These are phyloP conservation scores for Endotrypanum monterogeii DNA, from an alignment of 208 protist genomes.

Conservation along the genomic window DNA sequence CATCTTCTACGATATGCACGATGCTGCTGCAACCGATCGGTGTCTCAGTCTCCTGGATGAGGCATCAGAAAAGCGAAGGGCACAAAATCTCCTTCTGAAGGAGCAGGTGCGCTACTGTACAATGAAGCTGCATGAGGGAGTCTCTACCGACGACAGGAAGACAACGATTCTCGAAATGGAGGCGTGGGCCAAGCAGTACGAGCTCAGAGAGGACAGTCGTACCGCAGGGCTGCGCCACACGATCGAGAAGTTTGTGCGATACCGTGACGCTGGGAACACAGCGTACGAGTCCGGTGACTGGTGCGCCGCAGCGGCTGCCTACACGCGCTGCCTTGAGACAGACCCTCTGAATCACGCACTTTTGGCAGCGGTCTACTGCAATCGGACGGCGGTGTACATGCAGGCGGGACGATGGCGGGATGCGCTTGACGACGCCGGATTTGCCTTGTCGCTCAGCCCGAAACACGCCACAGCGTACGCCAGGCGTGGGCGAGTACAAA, in stretches of 20 bases:
- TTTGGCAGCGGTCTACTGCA: constrained; percentile 71
- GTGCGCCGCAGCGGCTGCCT: constrained; percentile 53
- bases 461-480: constrained; percentile 65
- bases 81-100: constrained; percentile 37
- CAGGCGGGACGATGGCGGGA: constrained; percentile 62
- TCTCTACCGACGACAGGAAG: background rate
- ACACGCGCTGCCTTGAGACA: constrained; percentile 66
- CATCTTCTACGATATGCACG: constrained; percentile 77
- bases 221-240: constrained; percentile 47
- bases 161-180: constrained; percentile 28
- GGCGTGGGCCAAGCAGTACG: constrained; percentile 27
- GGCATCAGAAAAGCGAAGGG: constrained; percentile 27
- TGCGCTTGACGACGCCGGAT: constrained; percentile 53
- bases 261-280: constrained; percentile 72
- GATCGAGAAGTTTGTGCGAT: constrained; percentile 56
- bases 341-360: constrained; percentile 69
- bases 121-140: constrained; percentile 16
- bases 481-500: constrained; percentile 60
- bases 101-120: constrained; percentile 29
- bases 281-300: constrained; percentile 65
- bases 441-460: constrained; percentile 46
- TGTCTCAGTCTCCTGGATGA: constrained; percentile 48
- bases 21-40: constrained; percentile 45
- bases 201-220: constrained; percentile 49
- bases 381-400: constrained; percentile 82